Conservation (phyloP, 2,329 filamentous ascomycete species). For the Apiospora marii region DNA sequence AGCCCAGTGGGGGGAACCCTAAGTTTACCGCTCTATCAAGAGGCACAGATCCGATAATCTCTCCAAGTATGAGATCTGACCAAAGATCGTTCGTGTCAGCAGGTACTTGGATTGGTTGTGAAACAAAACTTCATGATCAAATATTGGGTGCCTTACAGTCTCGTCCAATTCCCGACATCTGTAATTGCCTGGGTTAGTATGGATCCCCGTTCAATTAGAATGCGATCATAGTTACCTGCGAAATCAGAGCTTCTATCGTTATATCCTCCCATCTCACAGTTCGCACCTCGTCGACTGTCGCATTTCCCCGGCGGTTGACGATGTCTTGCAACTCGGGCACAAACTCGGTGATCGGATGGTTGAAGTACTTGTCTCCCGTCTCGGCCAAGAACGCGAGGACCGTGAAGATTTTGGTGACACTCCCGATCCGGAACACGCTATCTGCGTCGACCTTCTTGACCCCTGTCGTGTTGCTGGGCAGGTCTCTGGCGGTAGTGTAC, state of each 20-base stretch:
- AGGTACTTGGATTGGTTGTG: conserved; percentile 27
- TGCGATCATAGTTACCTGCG: conserved; percentile 28
- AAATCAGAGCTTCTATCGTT: conserved; percentile 37
- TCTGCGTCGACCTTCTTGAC: conserved; percentile 35
- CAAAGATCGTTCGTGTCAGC: conserved; percentile 24
- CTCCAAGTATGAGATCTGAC: conserved; percentile 36
- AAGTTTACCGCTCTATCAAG: conserved; percentile 33
- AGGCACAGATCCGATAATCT: conserved; percentile 34
- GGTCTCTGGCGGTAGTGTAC: conserved; percentile 39
- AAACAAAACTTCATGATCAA: not conserved
- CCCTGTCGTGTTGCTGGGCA: conserved; percentile 40
- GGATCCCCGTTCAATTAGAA: not conserved
- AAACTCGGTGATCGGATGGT: conserved; percentile 49
- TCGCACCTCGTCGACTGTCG: conserved; percentile 26
- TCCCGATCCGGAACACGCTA: conserved; percentile 41
- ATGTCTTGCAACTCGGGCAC: conserved; percentile 47
- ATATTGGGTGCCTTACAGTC: conserved; percentile 39
- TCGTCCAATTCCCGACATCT: conserved; percentile 43
- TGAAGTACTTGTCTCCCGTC: conserved; percentile 44
- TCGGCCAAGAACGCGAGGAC: conserved; percentile 45
- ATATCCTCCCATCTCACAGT: conserved; percentile 38
- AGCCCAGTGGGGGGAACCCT: conserved; percentile 38
- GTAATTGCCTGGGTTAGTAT: not conserved
- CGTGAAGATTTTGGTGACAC: conserved; percentile 48
- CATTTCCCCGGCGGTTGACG: conserved; percentile 23